These are phyloP conservation scores for Malassezia sp. DNA, from an alignment of 1,284 basidiomycete genomes.

Conservation along the genomic window DNA sequence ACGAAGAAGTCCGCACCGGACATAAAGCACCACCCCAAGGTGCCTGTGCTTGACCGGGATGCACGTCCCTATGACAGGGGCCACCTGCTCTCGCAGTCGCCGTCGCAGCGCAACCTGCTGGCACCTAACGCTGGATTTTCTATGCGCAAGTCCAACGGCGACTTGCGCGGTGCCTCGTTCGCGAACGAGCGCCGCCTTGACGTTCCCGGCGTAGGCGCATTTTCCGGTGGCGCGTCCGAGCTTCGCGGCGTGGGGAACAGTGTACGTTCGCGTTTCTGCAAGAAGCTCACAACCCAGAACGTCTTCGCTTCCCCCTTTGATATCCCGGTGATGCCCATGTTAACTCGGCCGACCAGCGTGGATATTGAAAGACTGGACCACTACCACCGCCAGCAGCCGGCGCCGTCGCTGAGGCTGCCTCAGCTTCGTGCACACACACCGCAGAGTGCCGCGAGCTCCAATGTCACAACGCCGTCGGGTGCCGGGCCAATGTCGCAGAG, in stretches of 20 bases:
- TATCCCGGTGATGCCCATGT: constrained; percentile 28
- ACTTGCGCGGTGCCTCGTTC: constrained; percentile 47
- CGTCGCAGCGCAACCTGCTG: constrained; percentile 1
- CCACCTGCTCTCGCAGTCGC: neutral
- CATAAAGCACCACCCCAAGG: too few relatives aligned
- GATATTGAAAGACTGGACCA: constrained; percentile 4
- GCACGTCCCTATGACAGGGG: constrained; percentile 7
- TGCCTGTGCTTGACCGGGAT: too few relatives aligned
- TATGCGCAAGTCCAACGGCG: constrained; percentile 26
- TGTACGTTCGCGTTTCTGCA: neutral
- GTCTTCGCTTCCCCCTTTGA: constrained; percentile 38
- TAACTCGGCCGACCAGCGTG: constrained; percentile 9
- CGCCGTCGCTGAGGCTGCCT: too few relatives aligned
- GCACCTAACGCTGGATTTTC: constrained; percentile 14
- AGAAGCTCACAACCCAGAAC: neutral
- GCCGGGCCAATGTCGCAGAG: constrained; percentile 1
- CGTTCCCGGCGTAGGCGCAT: too few relatives aligned
- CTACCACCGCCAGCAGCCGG: too few relatives aligned
- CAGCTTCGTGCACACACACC: neutral
- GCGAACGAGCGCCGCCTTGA: constrained; percentile 22
- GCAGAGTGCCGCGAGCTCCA: neutral
- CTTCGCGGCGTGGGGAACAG: too few relatives aligned
- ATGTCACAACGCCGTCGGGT: neutral
- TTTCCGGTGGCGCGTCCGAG: too few relatives aligned
- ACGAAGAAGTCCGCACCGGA: constrained; percentile 44